Conservation (phyloP, 306 rosid species). For the Cucumis sativus region Cucumber_9930_V3 NC_026655.2:31778001-31778500, state of each 20-base stretch:
- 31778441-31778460: conserved; percentile 42
- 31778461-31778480: conserved; percentile 42
- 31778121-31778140: neutral
- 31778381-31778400: conserved; percentile 33
- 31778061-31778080: neutral
- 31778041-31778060: neutral
- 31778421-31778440: conserved; percentile 41
- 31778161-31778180: conserved; percentile 74
- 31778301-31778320: conserved; percentile 39
- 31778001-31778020: neutral
- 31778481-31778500: conserved; percentile 60
- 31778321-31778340: conserved; percentile 29
- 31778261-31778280: conserved; percentile 47
- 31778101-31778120: neutral
- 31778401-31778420: conserved; percentile 28
- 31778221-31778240: conserved; percentile 37
- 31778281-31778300: conserved; percentile 39
- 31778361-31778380: conserved; percentile 33
- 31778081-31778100: neutral
- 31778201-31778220: conserved; percentile 51
- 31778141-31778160: conserved; percentile 60
- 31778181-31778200: conserved; percentile 65
- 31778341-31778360: conserved; percentile 39
- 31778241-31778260: conserved; percentile 50
- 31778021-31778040: neutral